Base-by-base conservation (phyloP, 208 protist genomes). In the Herpetomonas tarakana region DNA sequence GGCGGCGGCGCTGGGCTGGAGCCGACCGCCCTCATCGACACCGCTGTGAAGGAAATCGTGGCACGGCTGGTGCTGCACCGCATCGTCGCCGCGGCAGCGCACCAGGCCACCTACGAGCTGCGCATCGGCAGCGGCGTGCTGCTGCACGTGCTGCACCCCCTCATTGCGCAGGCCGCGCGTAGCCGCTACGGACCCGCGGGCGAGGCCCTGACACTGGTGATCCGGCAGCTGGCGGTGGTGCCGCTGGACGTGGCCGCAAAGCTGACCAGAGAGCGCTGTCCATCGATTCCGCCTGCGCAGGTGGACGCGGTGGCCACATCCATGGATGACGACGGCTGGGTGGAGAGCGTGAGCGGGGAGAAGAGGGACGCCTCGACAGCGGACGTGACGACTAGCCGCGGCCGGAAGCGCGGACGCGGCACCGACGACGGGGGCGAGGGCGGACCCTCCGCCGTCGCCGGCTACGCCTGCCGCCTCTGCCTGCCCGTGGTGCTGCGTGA, bases 41-140 rank as follows among this genome's bases (percentile, higher is more conserved):
- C 71, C 16, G 78, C 87, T 4, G 67, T 93, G 44, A 88, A 84
- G 60, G 81, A 93, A 59, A 41, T 87, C 29, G 60, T 93, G 54
- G 65, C 80, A 59, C 83, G 79, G 3, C 81, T 93, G 3, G 63
- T 91, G 27, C 66, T 89, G 39, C 87, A 93, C 60, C 87, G 87
- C 50, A 67, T 90, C 31, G 68, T 88, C 27, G 57, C 57, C 26
- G 56, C 54, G 3, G 28, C 49, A 19, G 27, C 65, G 3, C 29
- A 45, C 18, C 51, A n/a, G 35, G 66, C 71, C 58, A 69, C 70
- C 1, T 92, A 92, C 55, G 58, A 65, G 25, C 51, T 92, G 26
- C 53, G 69, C 24, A 58, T 82, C 31, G 81, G 86, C 24, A 74
- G 72, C 53, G 81, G 69, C 28, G 46, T 92, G 24, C 64, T 92